Percentiles rank a stretch among this genome's conserved stretches.
phyloP scores from a whole-genome alignment of 495 filamentous ascomycete genomes.

The Hypoxylon subgilvum region DNA sequence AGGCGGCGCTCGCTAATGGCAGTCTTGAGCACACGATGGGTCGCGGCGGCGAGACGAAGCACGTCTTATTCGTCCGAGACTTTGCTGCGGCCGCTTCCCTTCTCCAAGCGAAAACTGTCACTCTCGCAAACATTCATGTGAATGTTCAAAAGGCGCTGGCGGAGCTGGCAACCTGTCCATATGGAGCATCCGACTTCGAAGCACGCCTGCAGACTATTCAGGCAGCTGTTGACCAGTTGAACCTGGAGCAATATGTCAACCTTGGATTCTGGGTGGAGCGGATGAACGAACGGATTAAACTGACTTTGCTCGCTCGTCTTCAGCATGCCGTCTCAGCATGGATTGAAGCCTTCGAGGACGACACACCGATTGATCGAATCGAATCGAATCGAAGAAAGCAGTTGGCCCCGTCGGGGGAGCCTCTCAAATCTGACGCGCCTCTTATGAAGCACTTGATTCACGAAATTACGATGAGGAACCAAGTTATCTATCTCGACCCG shows the following conservation, averaged over 20 bases:
- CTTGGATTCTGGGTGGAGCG: constrained; percentile 84
- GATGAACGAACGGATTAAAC: constrained; percentile 82
- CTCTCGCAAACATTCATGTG: constrained; percentile 77
- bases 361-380: constrained; percentile 55
- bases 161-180: constrained; percentile 86
- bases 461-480: constrained; percentile 94
- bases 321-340: constrained; percentile 80
- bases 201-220: constrained; percentile 83
- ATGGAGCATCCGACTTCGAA: constrained; percentile 75
- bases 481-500: constrained; percentile 92
- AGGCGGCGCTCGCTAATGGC: constrained; percentile 65
- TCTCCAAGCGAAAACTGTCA: constrained; percentile 82
- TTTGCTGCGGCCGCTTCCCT: constrained; percentile 84
- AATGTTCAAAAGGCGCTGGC: constrained; percentile 79
- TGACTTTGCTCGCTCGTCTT: constrained; percentile 75
- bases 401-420: constrained; percentile 47
- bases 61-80: constrained; percentile 93
- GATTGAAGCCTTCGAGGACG: constrained; percentile 80
- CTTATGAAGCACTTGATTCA: constrained; percentile 74
- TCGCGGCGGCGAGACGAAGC: constrained; percentile 79
- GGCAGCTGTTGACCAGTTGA: constrained; percentile 88
- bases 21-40: constrained; percentile 62
- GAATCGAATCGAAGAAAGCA: constrained; percentile 48
- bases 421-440: constrained; percentile 54
- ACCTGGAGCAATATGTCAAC: constrained; percentile 93